phyloP scores from a whole-genome alignment of 352 stramenopile species.

The Phytopythium vexans region DNA sequence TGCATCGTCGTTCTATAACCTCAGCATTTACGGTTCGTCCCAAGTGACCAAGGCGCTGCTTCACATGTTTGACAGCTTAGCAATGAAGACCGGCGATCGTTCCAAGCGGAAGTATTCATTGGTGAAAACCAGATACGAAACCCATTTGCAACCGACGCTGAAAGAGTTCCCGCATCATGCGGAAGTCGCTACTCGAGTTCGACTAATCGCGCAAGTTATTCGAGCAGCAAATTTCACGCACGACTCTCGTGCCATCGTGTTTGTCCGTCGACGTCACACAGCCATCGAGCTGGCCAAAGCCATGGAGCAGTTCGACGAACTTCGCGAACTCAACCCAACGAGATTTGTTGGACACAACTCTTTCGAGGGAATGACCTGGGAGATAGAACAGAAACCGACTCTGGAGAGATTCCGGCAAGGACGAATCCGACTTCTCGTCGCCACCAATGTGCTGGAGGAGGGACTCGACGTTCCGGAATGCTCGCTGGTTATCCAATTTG shows the following conservation, averaged over 20 bases:
- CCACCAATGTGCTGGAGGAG: conserved; percentile 81
- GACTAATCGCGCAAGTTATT: conserved; percentile 46
- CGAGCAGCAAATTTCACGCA: conserved; percentile 36
- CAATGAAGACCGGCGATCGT: conserved; percentile 1
- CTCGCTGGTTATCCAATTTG: conserved; percentile 76
- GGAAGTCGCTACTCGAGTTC: conserved; percentile 56
- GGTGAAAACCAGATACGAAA: conserved; percentile 20
- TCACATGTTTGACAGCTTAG: conserved; percentile 30
- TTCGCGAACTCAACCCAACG: conserved; percentile 63
- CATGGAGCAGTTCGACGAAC: conserved; percentile 52
- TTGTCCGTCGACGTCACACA: conserved; percentile 67
- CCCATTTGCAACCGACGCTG: conserved; percentile 29
- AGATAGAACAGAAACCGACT: conserved; percentile 73
- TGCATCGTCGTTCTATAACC: conserved; percentile 42
- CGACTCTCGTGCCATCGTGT: conserved; percentile 73
- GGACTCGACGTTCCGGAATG: conserved; percentile 75
- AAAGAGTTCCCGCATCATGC: conserved; percentile 19
- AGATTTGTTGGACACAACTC: conserved; percentile 78
- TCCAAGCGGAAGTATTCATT: conserved; percentile 28
- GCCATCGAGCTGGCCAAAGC: conserved; percentile 61
- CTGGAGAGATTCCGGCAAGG: conserved; percentile 66
- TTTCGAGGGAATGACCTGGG: conserved; percentile 79
- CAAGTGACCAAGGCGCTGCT: conserved; percentile 30
- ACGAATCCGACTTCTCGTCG: conserved; percentile 64
- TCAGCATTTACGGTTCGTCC: conserved; percentile 44